phyloP scores from a whole-genome alignment of 441 rosid genomes.

The Jatropha podagrica region DNA sequence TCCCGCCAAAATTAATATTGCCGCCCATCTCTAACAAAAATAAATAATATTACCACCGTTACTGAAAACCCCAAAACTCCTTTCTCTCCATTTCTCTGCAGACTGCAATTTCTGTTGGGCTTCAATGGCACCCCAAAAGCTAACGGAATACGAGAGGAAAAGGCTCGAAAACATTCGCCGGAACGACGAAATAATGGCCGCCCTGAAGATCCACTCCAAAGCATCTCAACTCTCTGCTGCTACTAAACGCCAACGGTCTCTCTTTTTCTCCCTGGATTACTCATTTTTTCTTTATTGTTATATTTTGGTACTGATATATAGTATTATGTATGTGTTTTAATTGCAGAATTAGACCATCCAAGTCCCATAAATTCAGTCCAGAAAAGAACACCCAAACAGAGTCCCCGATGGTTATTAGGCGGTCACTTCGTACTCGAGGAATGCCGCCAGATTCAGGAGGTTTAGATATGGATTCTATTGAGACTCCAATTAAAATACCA shows the following conservation, averaged over 20 bases:
- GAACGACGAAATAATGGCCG: constrained; percentile 68
- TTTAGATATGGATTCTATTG: constrained; percentile 31
- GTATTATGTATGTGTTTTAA: not conserved
- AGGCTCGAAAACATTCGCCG: constrained; percentile 75
- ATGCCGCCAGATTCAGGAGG: constrained; percentile 59
- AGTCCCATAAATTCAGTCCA: constrained; percentile 38
- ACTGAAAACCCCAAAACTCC: not conserved
- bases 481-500: not conserved
- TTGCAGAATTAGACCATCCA: constrained; percentile 40
- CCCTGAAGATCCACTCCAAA: constrained; percentile 55
- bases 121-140: constrained; percentile 55
- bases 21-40: constrained; percentile 7
- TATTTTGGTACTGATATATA: not conserved
- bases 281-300: not conserved
- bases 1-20: constrained; percentile 18
- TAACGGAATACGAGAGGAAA: constrained; percentile 73
- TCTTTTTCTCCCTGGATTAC: not conserved
- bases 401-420: constrained; percentile 53
- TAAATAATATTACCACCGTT: not conserved
- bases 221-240: constrained; percentile 57
- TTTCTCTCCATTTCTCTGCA: not conserved
- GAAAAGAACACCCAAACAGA: constrained; percentile 47
- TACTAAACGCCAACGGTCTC: constrained; percentile 54
- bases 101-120: not conserved
- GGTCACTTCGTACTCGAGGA: constrained; percentile 67